These are phyloP conservation scores for Aspergillus amoenus DNA, from an alignment of 2,329 filamentous ascomycete genomes.

Conservation along the genomic window DNA sequence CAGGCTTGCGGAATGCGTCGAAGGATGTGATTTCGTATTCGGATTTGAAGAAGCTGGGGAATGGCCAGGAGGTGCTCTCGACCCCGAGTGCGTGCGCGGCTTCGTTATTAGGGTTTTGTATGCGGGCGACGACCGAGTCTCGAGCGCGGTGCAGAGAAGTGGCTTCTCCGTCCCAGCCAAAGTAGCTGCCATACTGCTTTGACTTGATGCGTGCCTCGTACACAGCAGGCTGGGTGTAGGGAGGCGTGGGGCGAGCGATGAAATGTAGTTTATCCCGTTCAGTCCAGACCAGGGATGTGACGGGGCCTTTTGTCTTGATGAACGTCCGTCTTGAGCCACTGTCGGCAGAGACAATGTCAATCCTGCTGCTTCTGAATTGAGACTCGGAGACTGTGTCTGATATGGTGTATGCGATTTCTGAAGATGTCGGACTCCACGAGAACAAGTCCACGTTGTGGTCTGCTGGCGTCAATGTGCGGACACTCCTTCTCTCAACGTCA, in stretches of 20 bases:
- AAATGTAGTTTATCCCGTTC: not conserved
- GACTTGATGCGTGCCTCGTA: constrained; percentile 3
- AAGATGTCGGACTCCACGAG: not conserved
- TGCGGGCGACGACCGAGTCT: not conserved
- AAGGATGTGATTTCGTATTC: constrained; percentile 8
- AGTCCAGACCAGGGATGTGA: constrained; percentile 1
- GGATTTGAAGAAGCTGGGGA: not conserved
- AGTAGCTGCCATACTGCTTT: constrained; percentile 7
- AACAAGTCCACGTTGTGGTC: constrained; percentile 2
- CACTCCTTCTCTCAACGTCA: not conserved
- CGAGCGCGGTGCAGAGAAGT: not conserved
- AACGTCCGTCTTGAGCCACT: not conserved
- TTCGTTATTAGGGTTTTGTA: not conserved
- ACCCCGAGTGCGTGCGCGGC: not conserved
- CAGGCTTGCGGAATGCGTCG: not conserved
- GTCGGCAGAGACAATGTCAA: not conserved
- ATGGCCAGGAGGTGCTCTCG: not conserved
- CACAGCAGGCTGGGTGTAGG: not conserved
- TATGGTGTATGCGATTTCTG: not conserved
- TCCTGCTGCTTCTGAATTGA: not conserved
- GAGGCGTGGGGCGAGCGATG: not conserved
- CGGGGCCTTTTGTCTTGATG: not conserved
- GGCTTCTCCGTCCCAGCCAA: constrained; percentile 3
- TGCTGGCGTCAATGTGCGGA: not conserved
- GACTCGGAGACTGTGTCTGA: not conserved